These are phyloP conservation scores for Hemileia vastatrix DNA, from an alignment of 1,284 basidiomycete genomes.

Conservation along the genomic window DNA sequence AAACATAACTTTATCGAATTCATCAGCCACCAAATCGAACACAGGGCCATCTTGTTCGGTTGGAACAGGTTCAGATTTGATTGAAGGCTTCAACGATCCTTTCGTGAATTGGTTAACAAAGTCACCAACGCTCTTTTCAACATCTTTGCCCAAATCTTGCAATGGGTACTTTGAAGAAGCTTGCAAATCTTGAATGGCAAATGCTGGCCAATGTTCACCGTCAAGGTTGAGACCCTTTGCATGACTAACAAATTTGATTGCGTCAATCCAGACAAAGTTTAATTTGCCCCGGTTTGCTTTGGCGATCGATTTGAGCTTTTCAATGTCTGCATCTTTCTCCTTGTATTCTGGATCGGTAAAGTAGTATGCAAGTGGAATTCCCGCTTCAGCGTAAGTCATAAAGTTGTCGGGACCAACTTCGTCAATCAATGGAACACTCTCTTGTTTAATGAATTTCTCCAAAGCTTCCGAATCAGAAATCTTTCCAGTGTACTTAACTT, in stretches of 20 bases:
- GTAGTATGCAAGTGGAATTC: constrained; percentile 84
- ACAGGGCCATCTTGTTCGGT: constrained; percentile 72
- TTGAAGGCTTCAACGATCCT: constrained; percentile 66
- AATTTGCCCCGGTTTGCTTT: constrained; percentile 70
- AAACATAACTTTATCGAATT: constrained; percentile 70
- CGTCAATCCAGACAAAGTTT: constrained; percentile 99
- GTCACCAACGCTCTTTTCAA: constrained; percentile 52
- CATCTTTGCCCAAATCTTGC: constrained; percentile 57
- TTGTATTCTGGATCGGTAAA: constrained; percentile 71
- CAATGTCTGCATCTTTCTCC: constrained; percentile 60
- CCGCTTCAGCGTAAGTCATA: constrained; percentile 66
- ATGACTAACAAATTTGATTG: constrained; percentile 86
- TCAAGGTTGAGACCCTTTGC: constrained; percentile 89
- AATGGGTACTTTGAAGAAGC: constrained; percentile 83
- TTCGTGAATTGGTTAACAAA: constrained; percentile 61
- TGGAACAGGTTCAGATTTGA: constrained; percentile 87
- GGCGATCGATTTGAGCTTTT: constrained; percentile 65
- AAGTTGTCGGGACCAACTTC: constrained; percentile 96
- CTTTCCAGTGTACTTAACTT: constrained; percentile 51
- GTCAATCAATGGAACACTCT: constrained; percentile 79
- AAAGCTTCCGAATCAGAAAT: constrained; percentile 54
- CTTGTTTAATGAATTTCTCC: constrained; percentile 65
- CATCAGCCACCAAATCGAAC: constrained; percentile 73
- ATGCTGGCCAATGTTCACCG: constrained; percentile 73
- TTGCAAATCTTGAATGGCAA: constrained; percentile 80